These are phyloP conservation scores for Saturnispora saitoi DNA, from an alignment of 805 yeast genomes.

Conservation along the genomic window DNA sequence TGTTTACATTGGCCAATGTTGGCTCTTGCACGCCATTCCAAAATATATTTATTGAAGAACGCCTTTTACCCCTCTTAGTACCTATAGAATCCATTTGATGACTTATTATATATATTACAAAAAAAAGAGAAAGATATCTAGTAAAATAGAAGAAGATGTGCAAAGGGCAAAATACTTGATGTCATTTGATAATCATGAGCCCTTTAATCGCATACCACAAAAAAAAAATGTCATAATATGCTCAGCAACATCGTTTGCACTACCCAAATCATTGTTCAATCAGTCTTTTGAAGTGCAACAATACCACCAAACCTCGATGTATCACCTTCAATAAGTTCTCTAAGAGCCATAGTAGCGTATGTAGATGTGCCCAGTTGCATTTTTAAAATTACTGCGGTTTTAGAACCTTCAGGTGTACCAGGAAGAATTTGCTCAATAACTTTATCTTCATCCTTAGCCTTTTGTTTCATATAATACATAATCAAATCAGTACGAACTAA, in stretches of 20 bases:
- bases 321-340: conserved; percentile 80
- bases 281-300: conserved; percentile 14
- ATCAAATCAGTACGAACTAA: conserved; percentile 75
- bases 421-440: conserved; percentile 23
- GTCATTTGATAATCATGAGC: background rate
- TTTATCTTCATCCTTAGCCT: conserved; percentile 13
- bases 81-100: conserved; percentile 1
- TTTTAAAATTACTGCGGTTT: conserved; percentile 63
- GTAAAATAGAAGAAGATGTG: background rate
- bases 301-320: conserved; percentile 33
- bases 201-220: background rate
- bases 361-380: conserved; percentile 78
- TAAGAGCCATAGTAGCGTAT: conserved; percentile 95
- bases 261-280: background rate
- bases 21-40: conserved; percentile 9
- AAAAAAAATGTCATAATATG: background rate
- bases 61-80: background rate
- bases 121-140: background rate
- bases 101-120: background rate
- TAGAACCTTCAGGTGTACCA: conserved; percentile 33
- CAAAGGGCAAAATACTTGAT: background rate
- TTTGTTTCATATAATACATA: conserved; percentile 30
- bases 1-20: background rate
- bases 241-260: background rate
- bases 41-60: background rate